Percentiles rank a stretch among this genome's conserved stretches.
Conservation (phyloP, 805 yeast genomes). For the Kazachstania bromeliacearum region DNA sequence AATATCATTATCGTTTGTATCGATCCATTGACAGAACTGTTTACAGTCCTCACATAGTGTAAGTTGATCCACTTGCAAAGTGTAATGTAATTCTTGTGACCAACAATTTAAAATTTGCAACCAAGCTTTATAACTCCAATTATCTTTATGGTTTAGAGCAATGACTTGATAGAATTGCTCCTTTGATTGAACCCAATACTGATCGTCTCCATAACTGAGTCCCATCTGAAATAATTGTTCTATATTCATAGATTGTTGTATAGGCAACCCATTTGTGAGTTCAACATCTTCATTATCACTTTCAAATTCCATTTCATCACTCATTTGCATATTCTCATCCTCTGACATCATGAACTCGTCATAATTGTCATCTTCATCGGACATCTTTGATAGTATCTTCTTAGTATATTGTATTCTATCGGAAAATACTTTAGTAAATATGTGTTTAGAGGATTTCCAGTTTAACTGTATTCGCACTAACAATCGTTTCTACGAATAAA, state of each 20-base stretch:
- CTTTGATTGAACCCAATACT: conserved; percentile 5
- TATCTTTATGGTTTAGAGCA: no score
- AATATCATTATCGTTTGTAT: no score
- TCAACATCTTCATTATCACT: conserved; percentile 13
- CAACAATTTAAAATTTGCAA: conserved; percentile 2
- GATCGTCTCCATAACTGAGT: conserved; percentile 8
- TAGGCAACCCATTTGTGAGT: no score
- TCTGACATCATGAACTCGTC: conserved; percentile 28
- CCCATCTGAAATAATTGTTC: conserved; percentile 8
- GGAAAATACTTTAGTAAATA: no score
- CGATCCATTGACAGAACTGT: background rate
- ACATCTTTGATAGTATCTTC: no score
- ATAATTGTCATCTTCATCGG: conserved; percentile 20
- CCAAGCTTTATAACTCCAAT: no score
- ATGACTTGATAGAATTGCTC: background rate
- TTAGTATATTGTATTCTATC: no score
- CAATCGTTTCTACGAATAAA: no score
- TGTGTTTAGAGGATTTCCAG: no score
- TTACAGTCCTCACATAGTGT: background rate
- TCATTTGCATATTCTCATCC: conserved; percentile 19
- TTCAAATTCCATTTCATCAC: conserved; percentile 21
- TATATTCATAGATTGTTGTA: no score
- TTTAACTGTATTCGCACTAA: no score
- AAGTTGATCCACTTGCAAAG: background rate
- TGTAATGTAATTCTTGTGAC: conserved; percentile 2